These are phyloP conservation scores for Lipomyces yamadae DNA, from an alignment of 805 yeast genomes.

Conservation along the genomic window DNA sequence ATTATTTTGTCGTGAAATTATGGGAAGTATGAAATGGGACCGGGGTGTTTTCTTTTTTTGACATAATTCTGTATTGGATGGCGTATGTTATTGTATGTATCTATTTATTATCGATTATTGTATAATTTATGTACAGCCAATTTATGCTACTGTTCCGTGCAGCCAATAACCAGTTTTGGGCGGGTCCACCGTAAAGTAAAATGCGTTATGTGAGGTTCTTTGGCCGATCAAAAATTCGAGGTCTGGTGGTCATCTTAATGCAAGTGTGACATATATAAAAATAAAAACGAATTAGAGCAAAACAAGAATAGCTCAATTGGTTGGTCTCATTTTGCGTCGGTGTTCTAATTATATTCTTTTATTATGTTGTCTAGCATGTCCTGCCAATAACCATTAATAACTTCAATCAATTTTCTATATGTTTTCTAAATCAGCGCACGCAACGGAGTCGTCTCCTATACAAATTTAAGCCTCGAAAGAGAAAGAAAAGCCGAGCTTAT, in stretches of 20 bases:
- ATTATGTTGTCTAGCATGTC: not conserved
- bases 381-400: not conserved
- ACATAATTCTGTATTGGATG: too few species aligned
- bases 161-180: too few species aligned
- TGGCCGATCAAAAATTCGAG: too few species aligned
- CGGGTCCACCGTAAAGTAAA: too few species aligned
- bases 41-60: too few species aligned
- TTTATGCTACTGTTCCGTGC: too few species aligned
- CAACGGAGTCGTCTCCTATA: not conserved
- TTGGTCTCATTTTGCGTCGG: not conserved
- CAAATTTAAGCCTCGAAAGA: slow-evolving; percentile 79
- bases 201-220: too few species aligned
- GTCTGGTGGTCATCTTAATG: too few species aligned
- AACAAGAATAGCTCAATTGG: not conserved
- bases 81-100: too few species aligned
- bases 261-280: not conserved
- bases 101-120: too few species aligned
- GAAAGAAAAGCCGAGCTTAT: slow-evolving; percentile 95
- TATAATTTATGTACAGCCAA: too few species aligned
- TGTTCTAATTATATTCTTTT: not conserved
- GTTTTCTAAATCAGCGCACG: not conserved
- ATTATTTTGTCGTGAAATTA: not conserved
- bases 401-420: not conserved
- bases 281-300: not conserved
- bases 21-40: not conserved